Evolutionary conservation across 768 basidiomycete species (phyloP), one percentile per base, ranked within the genome.

Genomic region (Dioszegia aurantiaca): DNA sequence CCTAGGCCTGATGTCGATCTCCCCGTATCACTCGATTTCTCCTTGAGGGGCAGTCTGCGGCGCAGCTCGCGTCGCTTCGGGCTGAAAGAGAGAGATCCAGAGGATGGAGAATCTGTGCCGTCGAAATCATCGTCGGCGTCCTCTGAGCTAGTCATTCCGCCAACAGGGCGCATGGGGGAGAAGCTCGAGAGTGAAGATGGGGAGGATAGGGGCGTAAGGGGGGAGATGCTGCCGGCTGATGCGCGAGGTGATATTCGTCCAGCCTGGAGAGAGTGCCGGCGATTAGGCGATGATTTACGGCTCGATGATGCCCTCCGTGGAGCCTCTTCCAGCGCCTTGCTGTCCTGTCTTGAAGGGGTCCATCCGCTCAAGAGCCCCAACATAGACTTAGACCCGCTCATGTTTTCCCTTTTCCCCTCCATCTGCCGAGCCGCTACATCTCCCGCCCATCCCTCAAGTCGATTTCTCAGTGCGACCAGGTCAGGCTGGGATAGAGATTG

Each of bases 121-220:
- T 69, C 65, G 24, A 64, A 63, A 53, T 72, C 70, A 44, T 69
- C 70, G 58, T 72, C 70, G 16, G 66, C 70, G 52, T 72, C 70
- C 45, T 69, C 67, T 19, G 63, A 63, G 30, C 58, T 41, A 4
- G 52, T 51, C 41, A 62, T 48, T 3, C 57, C 60, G 2, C 58
- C 68, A 19, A 16, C 19, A 19, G 30, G 23, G 21, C n/a, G 12
- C 17, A 19, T 17, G 46, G 36, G 49, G 16, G 37, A 40, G 14
- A 26, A 23, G 10, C 42, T 21, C n/a, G 51, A 19, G 21, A 48
- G 16, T 21, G 26, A 41, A 26, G 39, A 42, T 23, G 26, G 3
- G 26, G 39, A 30, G 16, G 23, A 26, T 6, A 33, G 8, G 6
- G 31, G 26, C 39, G 39, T 46, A 11, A 55, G 39, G 16, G 57